These are phyloP conservation scores for Coemansia sp. DNA, from an alignment of 192 early-diverging fungal species.

Conservation along the genomic window DNA sequence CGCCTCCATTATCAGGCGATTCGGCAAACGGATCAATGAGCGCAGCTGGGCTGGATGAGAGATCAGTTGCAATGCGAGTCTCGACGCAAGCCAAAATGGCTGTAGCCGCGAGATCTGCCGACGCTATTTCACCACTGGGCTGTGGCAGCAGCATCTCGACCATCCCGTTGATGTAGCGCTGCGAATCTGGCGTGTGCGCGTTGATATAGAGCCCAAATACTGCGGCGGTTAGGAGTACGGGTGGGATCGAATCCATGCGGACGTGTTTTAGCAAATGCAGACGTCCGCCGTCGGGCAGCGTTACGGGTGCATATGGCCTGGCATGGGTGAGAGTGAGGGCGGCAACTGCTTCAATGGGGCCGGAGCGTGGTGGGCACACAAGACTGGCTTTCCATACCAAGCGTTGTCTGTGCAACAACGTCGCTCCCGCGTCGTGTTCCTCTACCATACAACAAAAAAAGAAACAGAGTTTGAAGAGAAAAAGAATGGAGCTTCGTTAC, in stretches of 20 bases:
- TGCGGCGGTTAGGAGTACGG: conserved; percentile 20
- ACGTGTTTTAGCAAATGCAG: conserved; percentile 35
- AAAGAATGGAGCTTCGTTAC: neutral
- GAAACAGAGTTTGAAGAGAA: neutral
- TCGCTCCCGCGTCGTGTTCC: conserved; percentile 3
- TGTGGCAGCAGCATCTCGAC: conserved; percentile 10
- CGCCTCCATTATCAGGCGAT: neutral
- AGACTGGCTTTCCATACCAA: conserved; percentile 1
- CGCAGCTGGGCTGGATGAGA: conserved; percentile 2
- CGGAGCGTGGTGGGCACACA: neutral
- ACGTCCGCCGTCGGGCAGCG: conserved; percentile 15
- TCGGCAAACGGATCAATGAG: conserved; percentile 26
- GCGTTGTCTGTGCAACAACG: neutral
- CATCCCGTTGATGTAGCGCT: conserved; percentile 37
- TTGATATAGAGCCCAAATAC: conserved; percentile 30
- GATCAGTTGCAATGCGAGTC: conserved; percentile 19
- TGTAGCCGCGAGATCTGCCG: neutral
- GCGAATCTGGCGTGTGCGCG: conserved; percentile 20
- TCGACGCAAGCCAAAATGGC: conserved; percentile 10
- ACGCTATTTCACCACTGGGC: neutral
- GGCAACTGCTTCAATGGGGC: conserved; percentile 1
- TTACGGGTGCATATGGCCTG: neutral
- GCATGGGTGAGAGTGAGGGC: neutral
- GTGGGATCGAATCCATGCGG: conserved; percentile 25
- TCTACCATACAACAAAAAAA: neutral